Evolutionary conservation across 2,329 filamentous ascomycete species (phyloP).

Genomic region (Lachnellula occidentalis): DNA sequence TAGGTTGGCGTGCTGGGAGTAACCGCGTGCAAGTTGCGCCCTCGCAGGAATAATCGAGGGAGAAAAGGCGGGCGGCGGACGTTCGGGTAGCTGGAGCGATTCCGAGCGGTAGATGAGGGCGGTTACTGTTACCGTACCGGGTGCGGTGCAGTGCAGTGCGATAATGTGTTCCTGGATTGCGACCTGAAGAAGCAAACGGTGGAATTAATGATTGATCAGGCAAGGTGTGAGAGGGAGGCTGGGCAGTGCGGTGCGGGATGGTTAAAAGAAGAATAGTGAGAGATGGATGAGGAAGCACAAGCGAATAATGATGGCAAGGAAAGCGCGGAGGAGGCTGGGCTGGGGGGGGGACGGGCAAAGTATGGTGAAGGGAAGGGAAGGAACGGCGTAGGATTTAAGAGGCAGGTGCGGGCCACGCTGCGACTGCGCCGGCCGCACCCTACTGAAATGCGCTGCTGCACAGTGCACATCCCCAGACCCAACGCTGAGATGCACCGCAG

Average conservation of each 20-base stretch:
- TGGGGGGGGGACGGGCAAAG: constrained; percentile 1
- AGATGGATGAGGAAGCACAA: constrained; percentile 21
- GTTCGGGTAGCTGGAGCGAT: constrained; percentile 3
- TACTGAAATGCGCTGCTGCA: too few relatives aligned
- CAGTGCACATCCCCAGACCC: too few relatives aligned
- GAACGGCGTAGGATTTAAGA: constrained; percentile 1
- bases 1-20: constrained; percentile 30
- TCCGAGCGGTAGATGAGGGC: constrained; percentile 2
- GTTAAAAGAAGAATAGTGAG: constrained; percentile 29
- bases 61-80: constrained; percentile 2
- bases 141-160: not conserved
- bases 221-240: constrained; percentile 19
- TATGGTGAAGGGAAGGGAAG: constrained; percentile 14
- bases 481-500: too few relatives aligned
- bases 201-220: constrained; percentile 31
- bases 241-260: constrained; percentile 24
- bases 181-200: not conserved
- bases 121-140: constrained; percentile 7
- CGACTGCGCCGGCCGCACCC: not conserved
- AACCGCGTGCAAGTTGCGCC: constrained; percentile 18
- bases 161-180: not conserved
- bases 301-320: constrained; percentile 17
- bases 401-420: not conserved
- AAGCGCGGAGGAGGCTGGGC: not conserved
- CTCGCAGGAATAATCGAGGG: not conserved